These are phyloP conservation scores for Lipomyces orientalis DNA, from an alignment of 805 yeast species.

Conservation along the genomic window DNA sequence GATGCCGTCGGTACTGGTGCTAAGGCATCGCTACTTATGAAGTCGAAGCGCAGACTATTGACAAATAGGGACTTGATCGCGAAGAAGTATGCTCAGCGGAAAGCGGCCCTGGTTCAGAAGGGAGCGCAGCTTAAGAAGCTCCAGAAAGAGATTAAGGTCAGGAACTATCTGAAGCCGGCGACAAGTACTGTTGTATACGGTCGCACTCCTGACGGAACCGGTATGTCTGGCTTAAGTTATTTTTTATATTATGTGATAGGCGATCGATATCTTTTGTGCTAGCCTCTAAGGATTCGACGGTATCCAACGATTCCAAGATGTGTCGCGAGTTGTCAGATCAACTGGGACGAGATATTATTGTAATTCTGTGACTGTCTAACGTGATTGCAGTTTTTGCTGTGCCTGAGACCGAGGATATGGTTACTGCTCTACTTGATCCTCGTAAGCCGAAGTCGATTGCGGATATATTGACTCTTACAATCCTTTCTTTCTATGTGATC, in stretches of 20 bases:
- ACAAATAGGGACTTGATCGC: conserved; percentile 33
- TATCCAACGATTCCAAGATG: no score
- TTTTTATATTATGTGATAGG: not conserved
- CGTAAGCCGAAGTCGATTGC: conserved; percentile 68
- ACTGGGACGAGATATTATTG: not conserved
- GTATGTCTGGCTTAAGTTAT: conserved; percentile 20
- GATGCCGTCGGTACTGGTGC: conserved; percentile 17
- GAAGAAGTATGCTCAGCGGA: conserved; percentile 33
- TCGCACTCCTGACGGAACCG: conserved; percentile 44
- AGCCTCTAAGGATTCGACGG: not conserved
- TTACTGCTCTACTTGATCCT: conserved; percentile 79
- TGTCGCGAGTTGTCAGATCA: no score
- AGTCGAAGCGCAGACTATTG: conserved; percentile 31
- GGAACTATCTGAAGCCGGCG: conserved; percentile 29
- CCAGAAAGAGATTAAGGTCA: conserved; percentile 29
- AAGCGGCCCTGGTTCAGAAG: conserved; percentile 32
- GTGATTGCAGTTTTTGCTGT: conserved; percentile 44
- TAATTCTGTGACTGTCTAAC: not conserved
- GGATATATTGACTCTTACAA: conserved; percentile 63
- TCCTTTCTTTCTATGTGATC: conserved; percentile 48
- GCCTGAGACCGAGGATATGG: conserved; percentile 82
- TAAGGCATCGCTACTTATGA: conserved; percentile 30
- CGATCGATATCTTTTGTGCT: conserved; percentile 8
- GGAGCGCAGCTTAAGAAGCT: conserved; percentile 35
- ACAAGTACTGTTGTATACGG: conserved; percentile 39